Base-by-base conservation (phyloP, 768 basidiomycete species). In the Phanerodontia chrysosporium region DNA sequence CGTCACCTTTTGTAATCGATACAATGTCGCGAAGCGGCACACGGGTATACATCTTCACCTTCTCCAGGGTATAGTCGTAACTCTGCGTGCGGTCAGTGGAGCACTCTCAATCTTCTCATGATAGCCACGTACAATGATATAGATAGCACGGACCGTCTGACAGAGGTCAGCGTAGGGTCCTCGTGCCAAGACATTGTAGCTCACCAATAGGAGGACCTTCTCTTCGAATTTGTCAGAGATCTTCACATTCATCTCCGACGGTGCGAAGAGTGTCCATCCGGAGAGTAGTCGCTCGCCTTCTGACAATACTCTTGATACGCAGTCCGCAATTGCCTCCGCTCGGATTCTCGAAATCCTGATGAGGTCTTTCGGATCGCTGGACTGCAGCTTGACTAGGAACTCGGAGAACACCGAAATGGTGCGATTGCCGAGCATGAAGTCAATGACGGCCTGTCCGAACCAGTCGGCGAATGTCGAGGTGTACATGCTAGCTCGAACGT, bases 391-490 rank as follows among this genome's bases (percentile, higher is more conserved):
- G 58, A 89, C 79, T 55, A 97, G 75, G 70, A 98, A 98, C 72
- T 98, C 96, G 8, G 92, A 89, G 73, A 99, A 98, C 3, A 98
- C 93, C 44, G 87, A 80, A 9, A 87, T 69, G 1, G 89, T 92
- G 55, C 95, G 87, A 71, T 94, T 85, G 27, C 94, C 95, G 52
- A 95, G 84, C 78, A 90, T 84, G 66, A 86, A 95, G 72, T 94
- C 91, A 65, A 98, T 95, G 46, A 96, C 93, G 0, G 95, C 94
- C 74, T 99, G 97, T 58, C 83, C 87, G 73, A 98, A 99, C 89
- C 94, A 99, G 73, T 99, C 97, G 64, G 89, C 86, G 68, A 93
- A 93, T 0, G 91, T 89, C 21, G 92, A 87, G 10, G 89, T 89
- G 73, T 87, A 93, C 86, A 93, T 87, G 65, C 91, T 89, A 32